phyloP scores from a whole-genome alignment of 192 early-diverging fungal genomes.

The Linnemannia schmuckeri region DNA sequence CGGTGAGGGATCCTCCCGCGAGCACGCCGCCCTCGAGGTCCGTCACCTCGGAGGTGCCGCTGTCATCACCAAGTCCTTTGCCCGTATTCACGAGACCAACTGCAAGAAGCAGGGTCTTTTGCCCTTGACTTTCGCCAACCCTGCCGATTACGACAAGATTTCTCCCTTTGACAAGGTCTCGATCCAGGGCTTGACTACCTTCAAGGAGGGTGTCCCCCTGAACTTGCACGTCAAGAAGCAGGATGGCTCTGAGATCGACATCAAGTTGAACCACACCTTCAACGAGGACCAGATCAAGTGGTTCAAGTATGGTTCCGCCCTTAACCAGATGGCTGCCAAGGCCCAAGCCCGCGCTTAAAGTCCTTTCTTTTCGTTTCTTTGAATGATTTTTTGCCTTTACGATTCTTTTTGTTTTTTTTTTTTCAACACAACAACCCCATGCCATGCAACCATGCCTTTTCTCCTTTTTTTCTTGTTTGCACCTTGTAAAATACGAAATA shows the following conservation, averaged over 20 bases:
- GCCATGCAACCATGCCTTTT: background rate
- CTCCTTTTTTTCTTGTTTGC: background rate
- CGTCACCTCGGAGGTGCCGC: slow-evolving; percentile 95
- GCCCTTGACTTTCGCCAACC: slow-evolving; percentile 95
- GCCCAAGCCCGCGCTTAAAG: slow-evolving; percentile 51
- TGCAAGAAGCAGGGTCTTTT: slow-evolving; percentile 99
- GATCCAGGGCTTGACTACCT: slow-evolving; percentile 86
- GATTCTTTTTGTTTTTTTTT: background rate
- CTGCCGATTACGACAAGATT: slow-evolving; percentile 95
- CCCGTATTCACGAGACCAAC: slow-evolving; percentile 99
- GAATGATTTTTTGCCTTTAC: background rate
- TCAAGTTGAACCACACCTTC: slow-evolving; percentile 96
- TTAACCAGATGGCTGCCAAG: slow-evolving; percentile 84
- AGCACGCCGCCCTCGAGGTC: slow-evolving; percentile 98
- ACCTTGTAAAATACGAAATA: slow-evolving; percentile 6
- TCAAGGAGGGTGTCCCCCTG: slow-evolving; percentile 88
- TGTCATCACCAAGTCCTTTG: slow-evolving; percentile 96
- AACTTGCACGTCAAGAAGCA: slow-evolving; percentile 88
- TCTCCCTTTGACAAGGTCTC: slow-evolving; percentile 87
- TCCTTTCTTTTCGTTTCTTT: background rate
- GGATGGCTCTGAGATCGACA: slow-evolving; percentile 81
- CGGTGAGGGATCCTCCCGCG: slow-evolving; percentile 98
- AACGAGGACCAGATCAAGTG: slow-evolving; percentile 98
- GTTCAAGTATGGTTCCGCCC: slow-evolving; percentile 96
- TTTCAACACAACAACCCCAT: background rate